Conservation (phyloP, 768 basidiomycete genomes). For the Phlebiopsis gigantea region DNA sequence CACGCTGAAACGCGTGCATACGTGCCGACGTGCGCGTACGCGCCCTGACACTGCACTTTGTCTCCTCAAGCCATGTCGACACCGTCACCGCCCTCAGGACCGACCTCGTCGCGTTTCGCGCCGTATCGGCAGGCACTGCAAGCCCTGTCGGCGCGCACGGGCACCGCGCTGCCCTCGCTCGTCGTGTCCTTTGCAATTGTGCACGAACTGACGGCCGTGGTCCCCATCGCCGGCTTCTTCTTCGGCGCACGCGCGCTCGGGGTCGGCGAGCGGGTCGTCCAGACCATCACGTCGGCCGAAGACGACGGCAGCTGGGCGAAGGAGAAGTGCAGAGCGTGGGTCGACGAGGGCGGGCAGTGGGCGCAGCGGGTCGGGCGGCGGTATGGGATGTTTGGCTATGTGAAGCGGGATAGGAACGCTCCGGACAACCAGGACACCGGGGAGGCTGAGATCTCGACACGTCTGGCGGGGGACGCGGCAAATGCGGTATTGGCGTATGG, state of each 20-base stretch:
- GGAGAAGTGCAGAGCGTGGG: slow-evolving; percentile 48
- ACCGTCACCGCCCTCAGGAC: background rate
- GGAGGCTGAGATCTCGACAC: slow-evolving; percentile 10
- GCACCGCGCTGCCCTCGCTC: slow-evolving; percentile 73
- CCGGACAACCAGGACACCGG: slow-evolving; percentile 5
- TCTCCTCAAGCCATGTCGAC: slow-evolving; percentile 18
- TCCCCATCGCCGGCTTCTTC: slow-evolving; percentile 71
- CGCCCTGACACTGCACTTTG: background rate
- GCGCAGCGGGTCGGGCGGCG: slow-evolving; percentile 64
- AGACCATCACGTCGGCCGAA: slow-evolving; percentile 14
- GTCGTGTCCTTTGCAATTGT: slow-evolving; percentile 73
- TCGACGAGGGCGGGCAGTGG: slow-evolving; percentile 73
- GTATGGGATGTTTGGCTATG: slow-evolving; percentile 79
- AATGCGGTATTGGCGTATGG: slow-evolving; percentile 83
- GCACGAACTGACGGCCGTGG: slow-evolving; percentile 80
- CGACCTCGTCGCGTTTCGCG: slow-evolving; percentile 27
- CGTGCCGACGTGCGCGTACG: background rate
- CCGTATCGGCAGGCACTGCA: slow-evolving; percentile 52
- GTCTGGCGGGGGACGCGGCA: slow-evolving; percentile 69
- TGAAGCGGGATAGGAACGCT: slow-evolving; percentile 36
- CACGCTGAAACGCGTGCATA: background rate
- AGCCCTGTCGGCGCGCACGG: slow-evolving; percentile 60
- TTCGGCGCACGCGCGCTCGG: slow-evolving; percentile 62
- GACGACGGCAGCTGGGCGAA: slow-evolving; percentile 34
- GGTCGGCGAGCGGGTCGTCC: slow-evolving; percentile 62